Conservation (phyloP, 1,139 yeast genomes). For the Yamadazyma mexicana region DNA sequence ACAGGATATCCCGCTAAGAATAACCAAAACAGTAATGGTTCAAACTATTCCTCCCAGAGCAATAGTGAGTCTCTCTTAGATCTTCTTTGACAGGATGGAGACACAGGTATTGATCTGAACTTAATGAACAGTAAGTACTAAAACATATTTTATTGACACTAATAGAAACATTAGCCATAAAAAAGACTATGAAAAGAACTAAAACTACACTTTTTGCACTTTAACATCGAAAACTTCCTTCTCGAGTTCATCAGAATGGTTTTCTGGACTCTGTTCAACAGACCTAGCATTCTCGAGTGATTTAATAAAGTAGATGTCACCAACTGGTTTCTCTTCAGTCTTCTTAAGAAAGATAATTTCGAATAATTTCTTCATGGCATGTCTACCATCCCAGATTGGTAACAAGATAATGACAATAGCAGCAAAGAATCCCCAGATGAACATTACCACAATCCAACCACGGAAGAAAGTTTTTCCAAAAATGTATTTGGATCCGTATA, state of each 20-base stretch:
- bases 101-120: background rate
- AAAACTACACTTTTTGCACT: constrained; percentile 4
- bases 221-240: constrained; percentile 7
- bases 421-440: constrained; percentile 32
- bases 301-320: constrained; percentile 15
- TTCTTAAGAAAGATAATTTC: constrained; percentile 10
- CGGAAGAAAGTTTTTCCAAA: constrained; percentile 32
- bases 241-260: constrained; percentile 2
- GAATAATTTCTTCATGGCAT: constrained; percentile 15
- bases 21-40: background rate
- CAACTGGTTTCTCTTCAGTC: constrained; percentile 13
- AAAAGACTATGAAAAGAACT: background rate
- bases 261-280: constrained; percentile 1
- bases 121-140: no score
- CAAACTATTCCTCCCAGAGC: background rate
- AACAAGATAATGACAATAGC: constrained; percentile 31
- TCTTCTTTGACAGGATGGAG: constrained; percentile 7
- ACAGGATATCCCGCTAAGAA: background rate
- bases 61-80: constrained; percentile 9
- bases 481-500: constrained; percentile 30
- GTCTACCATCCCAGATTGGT: constrained; percentile 37
- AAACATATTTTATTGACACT: no score
- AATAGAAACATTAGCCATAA: no score
- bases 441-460: constrained; percentile 32
- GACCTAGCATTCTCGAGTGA: constrained; percentile 11